Conservation (phyloP, 2,329 filamentous ascomycete genomes). For the Cercospora beticola region DNA sequence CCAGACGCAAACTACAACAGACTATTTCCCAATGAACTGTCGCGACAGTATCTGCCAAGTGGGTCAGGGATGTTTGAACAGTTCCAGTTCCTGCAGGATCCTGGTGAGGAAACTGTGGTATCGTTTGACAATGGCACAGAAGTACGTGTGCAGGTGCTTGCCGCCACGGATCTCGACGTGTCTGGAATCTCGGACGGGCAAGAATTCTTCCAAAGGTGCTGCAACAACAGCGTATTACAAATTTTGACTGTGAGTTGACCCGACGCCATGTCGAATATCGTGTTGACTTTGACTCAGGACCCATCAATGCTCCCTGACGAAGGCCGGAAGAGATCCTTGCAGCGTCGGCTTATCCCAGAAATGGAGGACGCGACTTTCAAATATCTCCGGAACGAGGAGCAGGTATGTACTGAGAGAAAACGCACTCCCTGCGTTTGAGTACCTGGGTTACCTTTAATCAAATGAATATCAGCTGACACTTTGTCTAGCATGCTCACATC, state of each 20-base stretch:
- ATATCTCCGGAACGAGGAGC: neutral
- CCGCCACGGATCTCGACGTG: constrained; percentile 23
- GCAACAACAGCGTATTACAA: constrained; percentile 15
- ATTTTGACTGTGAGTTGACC: neutral
- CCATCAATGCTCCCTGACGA: neutral
- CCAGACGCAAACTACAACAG: constrained; percentile 45
- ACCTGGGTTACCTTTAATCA: neutral
- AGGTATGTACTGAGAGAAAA: neutral
- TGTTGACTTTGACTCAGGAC: neutral
- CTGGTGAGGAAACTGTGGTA: constrained; percentile 3
- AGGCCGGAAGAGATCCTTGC: neutral
- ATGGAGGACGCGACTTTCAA: neutral
- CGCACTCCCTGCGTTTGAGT: neutral
- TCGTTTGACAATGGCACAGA: constrained; percentile 5
- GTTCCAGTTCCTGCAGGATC: neutral
- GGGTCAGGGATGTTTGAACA: neutral
- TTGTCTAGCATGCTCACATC: neutral
- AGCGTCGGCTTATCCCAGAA: neutral
- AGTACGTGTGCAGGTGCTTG: neutral
- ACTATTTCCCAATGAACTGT: constrained; percentile 38
- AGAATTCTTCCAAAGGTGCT: constrained; percentile 44
- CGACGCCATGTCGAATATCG: neutral
- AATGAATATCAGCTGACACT: neutral
- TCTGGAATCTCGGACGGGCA: constrained; percentile 41
- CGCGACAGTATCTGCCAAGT: neutral